These are phyloP conservation scores for Lodderomyces orthopsilosis DNA, from an alignment of 1,139 yeast species.

Conservation along the genomic window DNA sequence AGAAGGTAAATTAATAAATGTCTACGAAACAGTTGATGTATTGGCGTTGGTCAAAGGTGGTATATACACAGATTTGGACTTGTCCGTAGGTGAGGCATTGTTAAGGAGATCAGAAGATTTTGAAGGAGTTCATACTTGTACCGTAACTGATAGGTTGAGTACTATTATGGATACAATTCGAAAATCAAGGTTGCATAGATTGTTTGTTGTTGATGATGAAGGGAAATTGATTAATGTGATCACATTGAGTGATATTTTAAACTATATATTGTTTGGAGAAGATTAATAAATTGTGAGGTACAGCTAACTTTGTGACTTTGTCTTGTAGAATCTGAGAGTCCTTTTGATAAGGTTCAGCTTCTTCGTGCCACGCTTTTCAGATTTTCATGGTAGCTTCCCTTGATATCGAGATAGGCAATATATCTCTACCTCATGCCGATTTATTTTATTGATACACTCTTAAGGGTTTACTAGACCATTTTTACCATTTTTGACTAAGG, in stretches of 20 bases:
- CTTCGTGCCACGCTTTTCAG: too few relatives aligned
- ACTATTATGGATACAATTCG: constrained; percentile 93
- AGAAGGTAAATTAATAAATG: constrained; percentile 71
- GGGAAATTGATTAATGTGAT: constrained; percentile 80
- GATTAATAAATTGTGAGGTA: constrained; percentile 28
- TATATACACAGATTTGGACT: constrained; percentile 81
- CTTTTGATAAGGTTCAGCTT: too few relatives aligned
- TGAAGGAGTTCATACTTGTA: constrained; percentile 97
- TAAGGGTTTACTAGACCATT: too few relatives aligned
- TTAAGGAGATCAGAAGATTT: constrained; percentile 94
- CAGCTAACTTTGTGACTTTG: too few relatives aligned
- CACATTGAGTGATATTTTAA: constrained; percentile 86
- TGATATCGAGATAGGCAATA: too few relatives aligned
- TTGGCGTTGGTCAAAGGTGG: constrained; percentile 93
- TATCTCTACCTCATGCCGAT: too few relatives aligned
- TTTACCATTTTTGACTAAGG: too few relatives aligned
- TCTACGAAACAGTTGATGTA: constrained; percentile 95
- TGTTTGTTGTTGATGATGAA: constrained; percentile 84
- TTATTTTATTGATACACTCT: too few relatives aligned
- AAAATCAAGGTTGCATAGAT: constrained; percentile 84
- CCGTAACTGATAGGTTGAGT: constrained; percentile 79
- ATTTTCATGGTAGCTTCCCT: too few relatives aligned
- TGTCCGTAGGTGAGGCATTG: constrained; percentile 94
- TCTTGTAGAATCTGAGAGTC: too few relatives aligned
- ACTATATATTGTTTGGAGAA: constrained; percentile 75